These are phyloP conservation scores for Capsicum pubescens DNA, from an alignment of 257 asterid genomes.

Conservation along the genomic window DNA sequence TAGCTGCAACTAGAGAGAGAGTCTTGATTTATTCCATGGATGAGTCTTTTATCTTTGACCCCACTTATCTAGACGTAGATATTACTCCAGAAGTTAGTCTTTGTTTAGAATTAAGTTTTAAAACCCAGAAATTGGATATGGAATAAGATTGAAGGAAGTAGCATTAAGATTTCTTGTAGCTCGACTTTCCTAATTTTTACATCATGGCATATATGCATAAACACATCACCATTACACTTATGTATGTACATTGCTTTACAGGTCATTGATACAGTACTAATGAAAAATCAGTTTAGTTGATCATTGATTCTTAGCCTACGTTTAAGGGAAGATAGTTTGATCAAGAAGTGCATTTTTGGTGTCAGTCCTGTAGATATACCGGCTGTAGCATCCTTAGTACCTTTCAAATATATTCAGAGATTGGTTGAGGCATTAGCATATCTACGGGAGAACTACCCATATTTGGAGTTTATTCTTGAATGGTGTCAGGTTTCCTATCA, in stretches of 20 bases:
- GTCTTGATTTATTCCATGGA: slow-evolving; percentile 90
- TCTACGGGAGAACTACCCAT: slow-evolving; percentile 83
- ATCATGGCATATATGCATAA: not conserved
- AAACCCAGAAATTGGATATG: slow-evolving; percentile 13
- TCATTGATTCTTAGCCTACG: slow-evolving; percentile 93
- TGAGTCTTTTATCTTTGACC: slow-evolving; percentile 91
- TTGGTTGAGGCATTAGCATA: slow-evolving; percentile 82
- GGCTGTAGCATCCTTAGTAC: slow-evolving; percentile 78
- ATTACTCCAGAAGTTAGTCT: slow-evolving; percentile 91
- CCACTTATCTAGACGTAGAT: slow-evolving; percentile 96
- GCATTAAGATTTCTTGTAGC: slow-evolving; percentile 3
- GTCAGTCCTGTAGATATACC: slow-evolving; percentile 79
- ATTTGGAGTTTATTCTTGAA: slow-evolving; percentile 82
- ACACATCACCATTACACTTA: not conserved
- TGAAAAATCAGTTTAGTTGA: slow-evolving; percentile 62
- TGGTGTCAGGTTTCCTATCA: slow-evolving; percentile 83
- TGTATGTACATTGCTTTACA: slow-evolving; percentile 39
- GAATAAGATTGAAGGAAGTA: slow-evolving; percentile 16
- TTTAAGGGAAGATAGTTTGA: slow-evolving; percentile 77
- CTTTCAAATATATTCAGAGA: slow-evolving; percentile 82
- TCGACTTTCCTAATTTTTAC: not conserved
- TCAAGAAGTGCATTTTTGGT: slow-evolving; percentile 79
- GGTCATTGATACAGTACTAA: slow-evolving; percentile 89
- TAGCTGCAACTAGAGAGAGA: slow-evolving; percentile 99
- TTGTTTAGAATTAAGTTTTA: not conserved